These are phyloP conservation scores for Cordyceps farinosa DNA, from an alignment of 2,329 filamentous ascomycete species.

Conservation along the genomic window DNA sequence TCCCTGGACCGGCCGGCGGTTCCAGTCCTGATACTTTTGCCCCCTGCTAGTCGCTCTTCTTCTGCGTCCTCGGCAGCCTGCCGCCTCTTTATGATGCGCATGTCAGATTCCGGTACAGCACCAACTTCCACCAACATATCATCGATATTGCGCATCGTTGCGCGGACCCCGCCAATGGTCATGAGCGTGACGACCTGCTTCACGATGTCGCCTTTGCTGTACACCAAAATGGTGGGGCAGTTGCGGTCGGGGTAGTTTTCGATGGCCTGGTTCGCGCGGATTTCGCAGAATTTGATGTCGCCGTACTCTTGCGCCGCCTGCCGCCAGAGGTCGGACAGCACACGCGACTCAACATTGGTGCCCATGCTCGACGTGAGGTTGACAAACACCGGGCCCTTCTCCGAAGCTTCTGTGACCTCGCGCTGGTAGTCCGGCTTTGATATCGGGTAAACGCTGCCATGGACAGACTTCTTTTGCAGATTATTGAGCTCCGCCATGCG, in stretches of 20 bases:
- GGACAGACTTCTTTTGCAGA: conserved; percentile 71
- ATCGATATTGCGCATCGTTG: conserved; percentile 72
- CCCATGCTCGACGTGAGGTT: conserved; percentile 75
- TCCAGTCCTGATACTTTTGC: conserved; percentile 49
- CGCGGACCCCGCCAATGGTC: conserved; percentile 70
- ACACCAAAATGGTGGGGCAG: conserved; percentile 89
- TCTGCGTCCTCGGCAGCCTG: conserved; percentile 58
- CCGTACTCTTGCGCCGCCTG: conserved; percentile 81
- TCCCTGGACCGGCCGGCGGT: conserved; percentile 42
- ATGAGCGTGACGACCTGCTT: conserved; percentile 88
- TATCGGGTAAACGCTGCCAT: conserved; percentile 88
- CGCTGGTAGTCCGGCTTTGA: conserved; percentile 90
- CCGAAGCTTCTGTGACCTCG: conserved; percentile 88
- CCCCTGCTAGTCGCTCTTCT: conserved; percentile 48
- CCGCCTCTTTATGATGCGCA: conserved; percentile 65
- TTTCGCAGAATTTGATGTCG: conserved; percentile 97
- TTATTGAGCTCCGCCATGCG: conserved; percentile 77
- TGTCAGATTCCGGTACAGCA: conserved; percentile 73
- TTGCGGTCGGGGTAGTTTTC: conserved; percentile 95
- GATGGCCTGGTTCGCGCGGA: conserved; percentile 86
- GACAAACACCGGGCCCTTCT: conserved; percentile 66
- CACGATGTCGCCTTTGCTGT: conserved; percentile 87
- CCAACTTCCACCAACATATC: conserved; percentile 77
- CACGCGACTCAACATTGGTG: conserved; percentile 78
- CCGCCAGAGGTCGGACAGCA: conserved; percentile 82